Evolutionary conservation across 2,329 filamentous ascomycete species (phyloP).

Genomic region (Ophiocordyceps camponoti-rufipedis): DNA sequence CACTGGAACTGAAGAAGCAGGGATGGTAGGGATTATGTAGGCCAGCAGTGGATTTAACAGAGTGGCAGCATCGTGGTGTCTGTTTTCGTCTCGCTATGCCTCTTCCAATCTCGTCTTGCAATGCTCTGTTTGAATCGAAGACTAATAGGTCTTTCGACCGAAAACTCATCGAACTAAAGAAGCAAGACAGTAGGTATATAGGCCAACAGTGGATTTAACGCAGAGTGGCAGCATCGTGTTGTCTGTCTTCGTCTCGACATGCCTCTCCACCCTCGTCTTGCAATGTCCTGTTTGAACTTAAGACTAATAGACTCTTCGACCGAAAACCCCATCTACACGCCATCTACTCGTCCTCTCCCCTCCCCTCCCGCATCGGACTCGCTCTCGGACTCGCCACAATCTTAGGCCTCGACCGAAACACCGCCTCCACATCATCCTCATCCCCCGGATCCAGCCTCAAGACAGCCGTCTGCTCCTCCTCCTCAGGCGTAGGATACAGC

Average conservation of each 20-base stretch:
- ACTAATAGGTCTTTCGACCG: no score
- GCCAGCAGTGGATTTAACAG: background rate
- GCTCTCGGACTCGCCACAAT: slow-evolving; percentile 56
- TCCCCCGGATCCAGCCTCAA: slow-evolving; percentile 51
- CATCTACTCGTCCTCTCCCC: slow-evolving; percentile 3
- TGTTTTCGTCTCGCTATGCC: no score
- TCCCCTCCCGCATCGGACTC: slow-evolving; percentile 23
- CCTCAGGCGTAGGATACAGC: slow-evolving; percentile 29
- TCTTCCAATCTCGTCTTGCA: no score
- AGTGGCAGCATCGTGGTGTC: no score
- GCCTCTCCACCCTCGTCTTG: no score
- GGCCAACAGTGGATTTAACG: background rate
- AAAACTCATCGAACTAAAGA: slow-evolving; percentile 42
- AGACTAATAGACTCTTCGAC: no score
- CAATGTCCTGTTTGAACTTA: no score
- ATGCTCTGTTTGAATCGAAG: no score
- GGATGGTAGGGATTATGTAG: slow-evolving; percentile 42
- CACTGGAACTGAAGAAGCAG: slow-evolving; percentile 53
- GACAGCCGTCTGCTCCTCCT: slow-evolving; percentile 25
- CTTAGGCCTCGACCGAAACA: slow-evolving; percentile 72
- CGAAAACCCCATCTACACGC: background rate
- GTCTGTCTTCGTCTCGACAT: no score
- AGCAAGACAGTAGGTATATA: slow-evolving; percentile 48
- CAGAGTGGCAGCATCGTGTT: no score
- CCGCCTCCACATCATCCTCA: slow-evolving; percentile 59